A percentile compares a stretch with the other conserved stretches of the same genome.
phyloP scores from a whole-genome alignment of 1,139 yeast species.

The Lodderomyces margitis region DNA sequence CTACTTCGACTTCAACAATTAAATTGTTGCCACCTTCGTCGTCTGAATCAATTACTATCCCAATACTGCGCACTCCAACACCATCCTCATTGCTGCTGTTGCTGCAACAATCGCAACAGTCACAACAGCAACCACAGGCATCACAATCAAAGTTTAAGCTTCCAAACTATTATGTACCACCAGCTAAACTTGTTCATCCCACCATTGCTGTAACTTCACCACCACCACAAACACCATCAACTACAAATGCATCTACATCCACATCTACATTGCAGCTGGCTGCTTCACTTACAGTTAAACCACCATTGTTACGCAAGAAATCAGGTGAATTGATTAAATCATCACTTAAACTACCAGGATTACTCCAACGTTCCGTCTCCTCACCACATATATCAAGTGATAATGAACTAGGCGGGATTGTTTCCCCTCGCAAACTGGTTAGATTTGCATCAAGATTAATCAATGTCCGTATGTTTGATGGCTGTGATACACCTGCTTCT shows the following conservation, averaged over 20 bases:
- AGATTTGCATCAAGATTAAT: constrained; percentile 38
- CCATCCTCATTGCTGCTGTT: constrained; percentile 3
- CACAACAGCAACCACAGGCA: constrained; percentile 1
- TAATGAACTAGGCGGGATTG: background rate
- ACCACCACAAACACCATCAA: constrained; percentile 3
- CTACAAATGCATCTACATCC: background rate
- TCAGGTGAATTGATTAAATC: constrained; percentile 42
- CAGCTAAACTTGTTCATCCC: constrained; percentile 4
- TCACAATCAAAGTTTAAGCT: constrained; percentile 9
- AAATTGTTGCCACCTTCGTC: constrained; percentile 9
- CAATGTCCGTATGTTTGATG: constrained; percentile 42
- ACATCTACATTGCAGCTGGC: constrained; percentile 1
- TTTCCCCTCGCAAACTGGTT: constrained; percentile 26
- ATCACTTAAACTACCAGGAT: constrained; percentile 32
- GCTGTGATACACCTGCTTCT: constrained; percentile 38
- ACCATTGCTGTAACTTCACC: constrained; percentile 2
- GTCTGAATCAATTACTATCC: background rate
- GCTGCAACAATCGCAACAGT: constrained; percentile 1
- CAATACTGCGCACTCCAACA: constrained; percentile 1
- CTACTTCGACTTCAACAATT: constrained; percentile 13
- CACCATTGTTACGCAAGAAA: constrained; percentile 30
- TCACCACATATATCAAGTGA: constrained; percentile 18
- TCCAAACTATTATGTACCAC: constrained; percentile 16
- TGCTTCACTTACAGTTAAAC: constrained; percentile 6
- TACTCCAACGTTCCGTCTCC: constrained; percentile 25